phyloP scores from a whole-genome alignment of 2,329 filamentous ascomycete genomes.

The Alternaria sp. region DNA sequence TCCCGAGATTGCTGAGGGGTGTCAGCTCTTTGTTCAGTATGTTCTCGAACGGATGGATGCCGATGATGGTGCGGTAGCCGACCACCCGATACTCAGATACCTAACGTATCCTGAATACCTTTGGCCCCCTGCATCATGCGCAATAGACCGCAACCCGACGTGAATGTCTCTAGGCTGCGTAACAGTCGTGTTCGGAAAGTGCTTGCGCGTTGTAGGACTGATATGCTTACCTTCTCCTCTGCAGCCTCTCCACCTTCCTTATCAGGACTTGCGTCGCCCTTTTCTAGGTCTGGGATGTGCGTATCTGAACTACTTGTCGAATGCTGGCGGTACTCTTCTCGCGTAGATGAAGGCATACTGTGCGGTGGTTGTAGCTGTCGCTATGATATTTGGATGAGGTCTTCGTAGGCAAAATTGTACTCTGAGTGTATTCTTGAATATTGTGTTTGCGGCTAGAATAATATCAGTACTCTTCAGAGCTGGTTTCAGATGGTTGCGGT shows the following conservation, averaged over 20 bases:
- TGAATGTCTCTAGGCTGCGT: not conserved
- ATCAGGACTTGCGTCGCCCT: constrained; percentile 23
- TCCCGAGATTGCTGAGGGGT: constrained; percentile 19
- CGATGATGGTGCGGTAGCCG: not conserved
- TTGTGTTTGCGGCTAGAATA: not conserved
- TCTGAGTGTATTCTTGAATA: not conserved
- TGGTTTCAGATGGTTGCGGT: not conserved
- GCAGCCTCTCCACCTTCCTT: constrained; percentile 14
- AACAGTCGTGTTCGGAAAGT: not conserved
- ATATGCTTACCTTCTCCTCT: constrained; percentile 18
- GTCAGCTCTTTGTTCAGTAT: constrained; percentile 5
- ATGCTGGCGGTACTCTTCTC: constrained; percentile 24
- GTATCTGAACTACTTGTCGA: constrained; percentile 40
- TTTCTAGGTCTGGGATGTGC: constrained; percentile 29
- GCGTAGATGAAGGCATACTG: constrained; percentile 29
- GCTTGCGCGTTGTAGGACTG: not conserved
- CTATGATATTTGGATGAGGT: not conserved
- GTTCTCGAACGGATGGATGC: not conserved
- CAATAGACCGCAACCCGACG: not conserved
- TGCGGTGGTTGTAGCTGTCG: not conserved
- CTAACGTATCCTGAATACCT: constrained; percentile 3
- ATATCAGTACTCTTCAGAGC: not conserved
- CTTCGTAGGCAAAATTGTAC: not conserved
- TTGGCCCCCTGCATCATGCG: not conserved
- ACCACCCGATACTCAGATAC: not conserved